A percentile compares a stretch with the other conserved stretches of the same genome.
Conservation (phyloP, 1,284 basidiomycete genomes). For the Apiotrichum montevideense region DNA sequence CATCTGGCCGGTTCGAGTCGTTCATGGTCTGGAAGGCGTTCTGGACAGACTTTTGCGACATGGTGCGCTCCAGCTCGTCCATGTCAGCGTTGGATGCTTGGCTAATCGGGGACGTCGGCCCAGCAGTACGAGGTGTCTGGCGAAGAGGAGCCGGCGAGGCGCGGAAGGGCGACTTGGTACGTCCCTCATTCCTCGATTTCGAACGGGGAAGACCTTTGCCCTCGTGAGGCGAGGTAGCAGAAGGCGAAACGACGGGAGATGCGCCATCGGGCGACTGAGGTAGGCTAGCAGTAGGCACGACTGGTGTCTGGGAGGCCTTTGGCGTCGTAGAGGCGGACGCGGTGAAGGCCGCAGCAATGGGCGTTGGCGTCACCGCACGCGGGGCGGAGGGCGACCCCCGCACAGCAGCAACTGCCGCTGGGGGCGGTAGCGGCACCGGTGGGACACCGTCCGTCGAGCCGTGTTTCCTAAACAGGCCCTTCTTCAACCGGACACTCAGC, state of each 20-base stretch:
- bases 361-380: not conserved
- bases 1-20: not conserved
- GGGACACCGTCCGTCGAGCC: constrained; percentile 18
- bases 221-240: not conserved
- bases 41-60: not conserved
- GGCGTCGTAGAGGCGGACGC: not conserved
- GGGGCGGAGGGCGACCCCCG: not conserved
- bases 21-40: not conserved
- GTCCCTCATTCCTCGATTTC: not conserved
- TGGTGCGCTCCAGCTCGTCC: not conserved
- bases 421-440: constrained; percentile 8
- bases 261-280: not conserved
- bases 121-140: not conserved
- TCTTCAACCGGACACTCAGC: constrained; percentile 31
- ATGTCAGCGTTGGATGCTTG: not conserved
- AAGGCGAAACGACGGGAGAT: no score
- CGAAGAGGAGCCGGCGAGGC: not conserved
- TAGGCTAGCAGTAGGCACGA: not conserved
- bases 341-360: not conserved
- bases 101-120: not conserved
- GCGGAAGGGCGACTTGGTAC: not conserved
- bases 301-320: not conserved
- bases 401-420: not conserved
- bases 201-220: not conserved
- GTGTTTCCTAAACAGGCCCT: constrained; percentile 30